Conservation (phyloP, 306 rosid species). For the Trifolium pratense region DNA sequence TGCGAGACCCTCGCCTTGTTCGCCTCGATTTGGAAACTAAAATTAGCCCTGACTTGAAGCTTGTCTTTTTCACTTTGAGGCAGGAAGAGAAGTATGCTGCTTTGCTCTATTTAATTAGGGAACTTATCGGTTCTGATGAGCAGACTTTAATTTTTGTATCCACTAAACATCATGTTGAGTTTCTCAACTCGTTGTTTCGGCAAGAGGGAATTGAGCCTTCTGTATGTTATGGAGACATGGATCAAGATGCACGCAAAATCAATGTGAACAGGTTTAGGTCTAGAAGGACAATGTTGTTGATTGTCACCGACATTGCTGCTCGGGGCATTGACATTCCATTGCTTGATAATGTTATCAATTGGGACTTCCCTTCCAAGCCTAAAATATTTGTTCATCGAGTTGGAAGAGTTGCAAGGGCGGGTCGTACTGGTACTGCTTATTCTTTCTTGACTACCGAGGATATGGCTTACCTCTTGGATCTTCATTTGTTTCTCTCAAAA, state of each 20-base stretch:
- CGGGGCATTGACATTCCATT: conserved; percentile 95
- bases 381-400: conserved; percentile 93
- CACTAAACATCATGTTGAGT: conserved; percentile 91
- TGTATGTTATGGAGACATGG: conserved; percentile 96
- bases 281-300: conserved; percentile 85
- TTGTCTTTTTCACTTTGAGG: conserved; percentile 72
- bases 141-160: conserved; percentile 89
- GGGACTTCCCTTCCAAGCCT: conserved; percentile 96
- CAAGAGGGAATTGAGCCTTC: conserved; percentile 89
- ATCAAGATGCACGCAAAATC: conserved; percentile 95
- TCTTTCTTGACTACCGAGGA: conserved; percentile 91
- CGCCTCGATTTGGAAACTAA: conserved; percentile 86
- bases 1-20: conserved; percentile 87
- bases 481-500: conserved; percentile 87
- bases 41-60: conserved; percentile 93
- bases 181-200: conserved; percentile 69
- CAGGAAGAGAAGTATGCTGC: conserved; percentile 87
- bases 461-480: conserved; percentile 86
- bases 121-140: conserved; percentile 69
- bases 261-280: conserved; percentile 83
- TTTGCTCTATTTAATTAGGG: conserved; percentile 77
- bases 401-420: conserved; percentile 96
- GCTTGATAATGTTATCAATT: conserved; percentile 93
- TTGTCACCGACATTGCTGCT: conserved; percentile 94
- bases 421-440: conserved; percentile 88